Base-by-base conservation (phyloP, 2,329 filamentous ascomycete species). In the Talaromyces islandicus region DNA sequence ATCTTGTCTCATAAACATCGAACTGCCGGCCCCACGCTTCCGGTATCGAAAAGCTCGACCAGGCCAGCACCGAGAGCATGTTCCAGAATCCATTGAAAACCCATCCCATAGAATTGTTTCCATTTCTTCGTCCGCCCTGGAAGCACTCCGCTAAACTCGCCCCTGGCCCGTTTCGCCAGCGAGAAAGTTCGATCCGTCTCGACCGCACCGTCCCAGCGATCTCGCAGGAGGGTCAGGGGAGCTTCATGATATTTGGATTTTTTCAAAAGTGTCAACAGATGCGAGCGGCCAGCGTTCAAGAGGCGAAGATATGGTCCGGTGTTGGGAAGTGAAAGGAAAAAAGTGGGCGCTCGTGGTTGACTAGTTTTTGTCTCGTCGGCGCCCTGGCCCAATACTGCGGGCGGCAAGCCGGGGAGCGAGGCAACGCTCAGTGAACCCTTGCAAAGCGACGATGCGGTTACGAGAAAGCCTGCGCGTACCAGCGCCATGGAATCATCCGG, bases 131-230 rank as follows among this genome's bases (percentile, higher is more conserved):
- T 87, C 65, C 80, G 78, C 0, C 83, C 84, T 0, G 84, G 83
- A 48, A 87, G 65, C 6, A 76, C 75, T 0, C 83, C 84, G 2
- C 73, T 73, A 67, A 81, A 84, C 63, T 86, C 84, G 0, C 85
- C 83, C 55, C 84, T 74, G 11, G 78, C 76, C 55, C 79, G 77
- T 69, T 85, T 86, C 30, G 80, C 80, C 50, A 75, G 69, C 27
- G 77, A 77, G 30, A 78, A 75, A 21, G 72, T 72, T 56, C 71
- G 75, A 17, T 77, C 73, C 4, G 73, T 73, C 43, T 80, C 77
- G 4, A 85, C 74, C 7, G 84, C 84, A n/a, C 85, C 85, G 62
- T 88, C 82, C 85, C 85, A 88, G 21, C 83, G 81, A 67, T 88
- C 85, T 25, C 77, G 77, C 7, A 88, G 71, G 7, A 84, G 69